phyloP scores from a whole-genome alignment of 2,329 filamentous ascomycete species.

The Magnaporthales sp. region DNA sequence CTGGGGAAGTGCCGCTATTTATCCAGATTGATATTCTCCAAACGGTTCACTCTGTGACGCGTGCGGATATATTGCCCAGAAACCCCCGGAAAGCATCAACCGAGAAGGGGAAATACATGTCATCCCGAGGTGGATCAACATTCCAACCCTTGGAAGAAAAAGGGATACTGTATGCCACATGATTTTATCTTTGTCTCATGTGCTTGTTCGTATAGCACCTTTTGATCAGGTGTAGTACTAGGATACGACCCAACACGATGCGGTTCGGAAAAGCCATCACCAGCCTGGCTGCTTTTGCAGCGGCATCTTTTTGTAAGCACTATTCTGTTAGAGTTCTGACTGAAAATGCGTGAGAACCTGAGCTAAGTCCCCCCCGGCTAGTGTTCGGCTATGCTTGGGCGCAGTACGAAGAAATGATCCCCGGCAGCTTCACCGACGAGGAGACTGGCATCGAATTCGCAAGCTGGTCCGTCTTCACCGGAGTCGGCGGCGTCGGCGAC shows the following conservation, averaged over 20 bases:
- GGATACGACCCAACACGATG: not conserved
- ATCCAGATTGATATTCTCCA: slow-evolving; percentile 1
- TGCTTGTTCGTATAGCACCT: not conserved
- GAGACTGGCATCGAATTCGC: slow-evolving; percentile 10
- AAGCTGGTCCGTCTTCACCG: slow-evolving; percentile 7
- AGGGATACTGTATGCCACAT: not conserved
- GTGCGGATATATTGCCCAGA: not conserved
- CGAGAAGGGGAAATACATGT: not conserved
- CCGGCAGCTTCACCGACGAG: slow-evolving; percentile 6
- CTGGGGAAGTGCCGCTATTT: not conserved
- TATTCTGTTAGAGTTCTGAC: not conserved
- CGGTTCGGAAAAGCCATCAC: not conserved
- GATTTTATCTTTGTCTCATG: not conserved
- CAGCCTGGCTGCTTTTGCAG: not conserved
- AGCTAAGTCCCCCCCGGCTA: too few relatives aligned
- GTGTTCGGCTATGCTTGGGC: not conserved
- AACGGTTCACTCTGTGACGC: not conserved
- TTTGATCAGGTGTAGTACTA: not conserved
- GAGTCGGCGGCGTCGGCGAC: slow-evolving; percentile 2
- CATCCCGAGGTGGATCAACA: not conserved
- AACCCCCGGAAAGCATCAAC: not conserved
- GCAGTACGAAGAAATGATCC: slow-evolving; percentile 1
- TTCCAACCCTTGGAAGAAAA: not conserved
- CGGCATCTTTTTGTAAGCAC: not conserved
- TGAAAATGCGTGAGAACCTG: too few relatives aligned